Evolutionary conservation across 2,329 filamentous ascomycete genomes (phyloP).

Genomic region (Malbranchea zuffiana): DNA sequence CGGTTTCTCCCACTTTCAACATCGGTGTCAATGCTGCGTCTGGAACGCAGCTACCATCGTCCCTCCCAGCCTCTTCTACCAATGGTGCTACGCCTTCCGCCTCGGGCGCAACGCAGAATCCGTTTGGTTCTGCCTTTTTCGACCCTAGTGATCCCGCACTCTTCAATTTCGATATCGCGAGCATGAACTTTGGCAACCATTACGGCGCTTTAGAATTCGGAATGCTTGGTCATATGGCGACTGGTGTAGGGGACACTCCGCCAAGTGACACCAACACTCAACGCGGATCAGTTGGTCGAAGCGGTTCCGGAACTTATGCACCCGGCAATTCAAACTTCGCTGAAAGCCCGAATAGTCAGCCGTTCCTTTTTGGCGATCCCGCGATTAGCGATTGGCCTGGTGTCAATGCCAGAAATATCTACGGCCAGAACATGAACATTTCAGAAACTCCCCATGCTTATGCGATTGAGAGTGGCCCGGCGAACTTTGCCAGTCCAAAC

Average conservation of each 20-base stretch:
- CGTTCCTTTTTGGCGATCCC: slow-evolving; percentile 38
- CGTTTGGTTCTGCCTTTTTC: slow-evolving; percentile 52
- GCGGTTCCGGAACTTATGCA: slow-evolving; percentile 32
- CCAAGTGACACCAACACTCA: slow-evolving; percentile 51
- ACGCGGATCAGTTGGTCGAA: slow-evolving; percentile 37
- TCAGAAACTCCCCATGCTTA: slow-evolving; percentile 45
- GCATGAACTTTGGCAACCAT: slow-evolving; percentile 88
- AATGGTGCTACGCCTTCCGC: slow-evolving; percentile 38
- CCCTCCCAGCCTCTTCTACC: slow-evolving; percentile 40
- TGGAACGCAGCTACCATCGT: slow-evolving; percentile 26
- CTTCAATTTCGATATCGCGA: slow-evolving; percentile 92
- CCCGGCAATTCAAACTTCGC: slow-evolving; percentile 30
- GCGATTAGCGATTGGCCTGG: slow-evolving; percentile 37
- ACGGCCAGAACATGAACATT: slow-evolving; percentile 32
- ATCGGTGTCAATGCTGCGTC: slow-evolving; percentile 36
- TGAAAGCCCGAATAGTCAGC: slow-evolving; percentile 35
- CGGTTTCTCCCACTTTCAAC: slow-evolving; percentile 60
- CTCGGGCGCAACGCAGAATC: slow-evolving; percentile 28
- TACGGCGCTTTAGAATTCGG: slow-evolving; percentile 93
- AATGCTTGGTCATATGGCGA: slow-evolving; percentile 92
- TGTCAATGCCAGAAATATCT: slow-evolving; percentile 21
- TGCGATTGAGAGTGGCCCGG: slow-evolving; percentile 49
- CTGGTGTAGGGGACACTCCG: slow-evolving; percentile 71
- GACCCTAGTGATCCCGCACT: slow-evolving; percentile 84
- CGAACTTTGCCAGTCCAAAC: slow-evolving; percentile 47